These are phyloP conservation scores for Stemphylium beticola DNA, from an alignment of 2,329 filamentous ascomycete genomes.

Conservation along the genomic window DNA sequence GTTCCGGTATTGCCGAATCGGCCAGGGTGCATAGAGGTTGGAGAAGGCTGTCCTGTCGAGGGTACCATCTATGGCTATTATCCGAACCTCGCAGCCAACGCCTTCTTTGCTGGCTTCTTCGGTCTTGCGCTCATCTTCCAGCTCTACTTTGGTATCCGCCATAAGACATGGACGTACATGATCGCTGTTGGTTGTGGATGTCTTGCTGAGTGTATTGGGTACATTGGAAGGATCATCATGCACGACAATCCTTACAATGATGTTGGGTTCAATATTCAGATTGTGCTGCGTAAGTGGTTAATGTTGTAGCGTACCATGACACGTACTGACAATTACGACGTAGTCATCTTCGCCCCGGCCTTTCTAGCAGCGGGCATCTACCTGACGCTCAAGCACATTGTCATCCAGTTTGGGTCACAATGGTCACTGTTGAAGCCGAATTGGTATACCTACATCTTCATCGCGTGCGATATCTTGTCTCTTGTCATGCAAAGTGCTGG, in stretches of 20 bases:
- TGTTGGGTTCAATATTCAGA: conserved; percentile 57
- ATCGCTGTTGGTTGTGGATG: conserved; percentile 56
- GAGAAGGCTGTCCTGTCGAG: conserved; percentile 47
- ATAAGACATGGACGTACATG: conserved; percentile 61
- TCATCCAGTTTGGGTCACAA: conserved; percentile 57
- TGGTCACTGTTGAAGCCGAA: conserved; percentile 32
- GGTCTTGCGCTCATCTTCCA: conserved; percentile 57
- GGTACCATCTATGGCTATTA: conserved; percentile 60
- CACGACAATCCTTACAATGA: conserved; percentile 59
- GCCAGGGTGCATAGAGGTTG: conserved; percentile 28
- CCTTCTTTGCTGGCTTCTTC: conserved; percentile 59
- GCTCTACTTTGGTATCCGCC: conserved; percentile 55
- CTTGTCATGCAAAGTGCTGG: conserved; percentile 63
- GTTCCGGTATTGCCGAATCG: no score
- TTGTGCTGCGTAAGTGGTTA: conserved; percentile 49
- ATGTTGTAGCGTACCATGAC: not conserved
- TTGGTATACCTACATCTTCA: conserved; percentile 64
- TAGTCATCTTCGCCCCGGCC: conserved; percentile 63
- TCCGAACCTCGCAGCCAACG: conserved; percentile 57
- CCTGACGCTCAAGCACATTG: conserved; percentile 61
- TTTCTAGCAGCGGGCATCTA: conserved; percentile 62
- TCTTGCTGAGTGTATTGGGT: conserved; percentile 61
- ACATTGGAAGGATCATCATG: conserved; percentile 61
- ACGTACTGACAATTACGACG: not conserved
- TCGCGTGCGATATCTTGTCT: conserved; percentile 62